Evolutionary conservation across 441 rosid species (phyloP), one percentile per base, ranked within the genome.

Genomic region (Mallotus japonicus): DNA sequence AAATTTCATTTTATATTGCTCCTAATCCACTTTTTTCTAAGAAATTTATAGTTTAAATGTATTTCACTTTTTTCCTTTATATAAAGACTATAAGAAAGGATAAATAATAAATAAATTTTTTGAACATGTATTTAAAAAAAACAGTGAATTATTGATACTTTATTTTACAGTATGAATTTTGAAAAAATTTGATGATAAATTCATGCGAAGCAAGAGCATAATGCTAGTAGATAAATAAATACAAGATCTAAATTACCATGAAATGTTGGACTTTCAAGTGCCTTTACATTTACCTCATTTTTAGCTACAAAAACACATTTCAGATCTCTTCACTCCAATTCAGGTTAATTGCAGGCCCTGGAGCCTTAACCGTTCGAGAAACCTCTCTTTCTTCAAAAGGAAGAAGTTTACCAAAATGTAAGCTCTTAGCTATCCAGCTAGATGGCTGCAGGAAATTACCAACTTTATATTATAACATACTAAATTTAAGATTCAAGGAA

Each of bases 381-480:
- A 20, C 67, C 49, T 50, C 65, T 16, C 49, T 71, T 63, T 76
- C 78, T 20, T 15, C 61, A 24, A 77, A 24, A 54, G 88, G 84
- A 58, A 82, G 83, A 37, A 83, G 86, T 57, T 70, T 80, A 42
- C 90, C 87, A 20, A 61, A 68, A 80, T 83, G 81, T 73, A 88
- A 81, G 90, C 88, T 82, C 81, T 80, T 85, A n/a, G 80, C 76
- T 6, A 86, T 77, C 92, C 92, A 86, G 81, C 81, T 78, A 54
- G 83, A 82, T 47, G 87, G 74, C 85, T 86, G 84, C 82, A 75
- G 70, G 11, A 81, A 73, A 60, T 56, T 32, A 55, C 49, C n/a
- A 67, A 62, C 60, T 40, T 65, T 8, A 49, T 2, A 47, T 73
- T 16, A 71, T 24, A 28, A 37, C 22, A 57, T 58, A 37, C 2